These are phyloP conservation scores for Apiospora aurea DNA, from an alignment of 2,329 filamentous ascomycete genomes.

Conservation along the genomic window DNA sequence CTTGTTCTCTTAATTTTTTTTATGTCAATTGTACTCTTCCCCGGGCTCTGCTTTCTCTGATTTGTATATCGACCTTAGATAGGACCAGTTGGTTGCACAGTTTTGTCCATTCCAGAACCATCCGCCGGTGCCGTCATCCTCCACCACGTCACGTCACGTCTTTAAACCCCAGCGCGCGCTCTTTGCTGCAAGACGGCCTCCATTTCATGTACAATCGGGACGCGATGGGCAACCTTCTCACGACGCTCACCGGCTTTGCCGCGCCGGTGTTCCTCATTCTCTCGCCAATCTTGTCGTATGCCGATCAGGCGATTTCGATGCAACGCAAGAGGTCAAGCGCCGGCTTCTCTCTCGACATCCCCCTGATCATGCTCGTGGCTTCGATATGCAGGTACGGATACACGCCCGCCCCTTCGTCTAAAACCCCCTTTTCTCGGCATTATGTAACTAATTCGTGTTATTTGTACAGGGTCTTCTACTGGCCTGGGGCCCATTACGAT, in stretches of 20 bases:
- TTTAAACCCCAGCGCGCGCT: neutral
- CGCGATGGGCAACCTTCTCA: slow-evolving; percentile 43
- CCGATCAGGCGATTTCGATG: slow-evolving; percentile 72
- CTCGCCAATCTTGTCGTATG: slow-evolving; percentile 70
- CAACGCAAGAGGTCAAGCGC: slow-evolving; percentile 68
- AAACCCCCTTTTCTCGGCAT: slow-evolving; percentile 7
- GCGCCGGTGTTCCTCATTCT: slow-evolving; percentile 69
- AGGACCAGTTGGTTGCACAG: slow-evolving; percentile 14
- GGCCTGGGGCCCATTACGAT: slow-evolving; percentile 71
- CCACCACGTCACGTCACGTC: neutral
- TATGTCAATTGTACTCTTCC: slow-evolving; percentile 3
- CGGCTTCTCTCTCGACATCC: slow-evolving; percentile 75
- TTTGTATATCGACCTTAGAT: slow-evolving; percentile 3
- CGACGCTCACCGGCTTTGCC: slow-evolving; percentile 59
- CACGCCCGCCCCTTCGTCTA: neutral
- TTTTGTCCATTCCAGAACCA: neutral
- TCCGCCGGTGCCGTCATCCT: slow-evolving; percentile 8
- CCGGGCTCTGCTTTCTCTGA: neutral
- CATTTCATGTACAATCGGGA: neutral
- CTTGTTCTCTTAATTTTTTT: neutral
- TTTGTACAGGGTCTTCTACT: slow-evolving; percentile 69
- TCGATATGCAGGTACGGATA: slow-evolving; percentile 65
- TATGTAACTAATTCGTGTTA: slow-evolving; percentile 27
- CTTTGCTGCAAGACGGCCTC: neutral
- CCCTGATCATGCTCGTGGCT: slow-evolving; percentile 75